phyloP scores from a whole-genome alignment of 495 filamentous ascomycete genomes.

The Podospora anserina region DNA sequence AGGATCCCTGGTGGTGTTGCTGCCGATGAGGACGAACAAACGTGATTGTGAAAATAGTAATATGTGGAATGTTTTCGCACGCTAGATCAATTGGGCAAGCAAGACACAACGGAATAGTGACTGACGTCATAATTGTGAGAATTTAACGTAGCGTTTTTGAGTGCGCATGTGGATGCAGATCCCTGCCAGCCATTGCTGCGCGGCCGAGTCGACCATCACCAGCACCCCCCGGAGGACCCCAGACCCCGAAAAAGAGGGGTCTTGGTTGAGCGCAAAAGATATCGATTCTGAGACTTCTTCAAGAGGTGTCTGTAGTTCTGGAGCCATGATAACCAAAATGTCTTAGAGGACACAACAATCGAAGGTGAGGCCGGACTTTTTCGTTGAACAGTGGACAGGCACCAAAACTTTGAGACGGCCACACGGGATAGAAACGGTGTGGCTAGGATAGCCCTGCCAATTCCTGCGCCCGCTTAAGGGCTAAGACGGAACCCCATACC shows the following conservation, averaged over 20 bases:
- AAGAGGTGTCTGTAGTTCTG: neutral
- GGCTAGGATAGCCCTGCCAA: neutral
- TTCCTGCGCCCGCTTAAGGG: neutral
- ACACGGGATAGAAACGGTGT: neutral
- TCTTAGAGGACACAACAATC: neutral
- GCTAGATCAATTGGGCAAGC: constrained; percentile 1
- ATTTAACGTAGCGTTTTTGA: neutral
- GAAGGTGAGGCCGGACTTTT: neutral
- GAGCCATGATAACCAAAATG: neutral
- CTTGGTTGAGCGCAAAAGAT: neutral
- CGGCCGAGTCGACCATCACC: neutral
- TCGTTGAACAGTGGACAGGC: no score
- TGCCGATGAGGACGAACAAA: neutral
- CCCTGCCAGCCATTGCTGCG: neutral
- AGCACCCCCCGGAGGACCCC: neutral
- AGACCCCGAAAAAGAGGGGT: neutral
- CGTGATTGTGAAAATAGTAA: neutral
- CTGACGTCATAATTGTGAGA: constrained; percentile 6
- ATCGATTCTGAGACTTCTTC: neutral
- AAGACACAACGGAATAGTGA: neutral
- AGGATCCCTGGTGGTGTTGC: neutral
- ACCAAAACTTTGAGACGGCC: neutral
- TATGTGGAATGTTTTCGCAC: neutral
- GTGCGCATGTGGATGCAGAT: constrained; percentile 1
- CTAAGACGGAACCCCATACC: constrained; percentile 7